Evolutionary conservation across 169 alveolate genomes (phyloP).

Genomic region (Plasmodium reichenowi): DNA sequence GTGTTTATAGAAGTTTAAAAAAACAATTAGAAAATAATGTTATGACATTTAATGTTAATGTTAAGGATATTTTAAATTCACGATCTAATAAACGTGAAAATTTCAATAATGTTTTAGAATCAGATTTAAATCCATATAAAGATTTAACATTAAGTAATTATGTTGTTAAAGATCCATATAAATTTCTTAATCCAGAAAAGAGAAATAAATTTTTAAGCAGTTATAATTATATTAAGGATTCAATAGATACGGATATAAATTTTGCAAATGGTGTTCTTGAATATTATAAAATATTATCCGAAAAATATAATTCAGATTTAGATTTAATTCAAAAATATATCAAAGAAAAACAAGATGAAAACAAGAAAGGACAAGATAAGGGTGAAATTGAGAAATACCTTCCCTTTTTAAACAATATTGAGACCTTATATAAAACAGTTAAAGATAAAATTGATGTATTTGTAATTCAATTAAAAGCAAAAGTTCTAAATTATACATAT

Average conservation of each 20-base stretch:
- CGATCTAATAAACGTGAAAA: constrained; percentile 27
- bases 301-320: constrained; percentile 6
- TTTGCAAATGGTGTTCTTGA: neutral
- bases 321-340: neutral
- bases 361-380: neutral
- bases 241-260: constrained; percentile 20
- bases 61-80: constrained; percentile 8
- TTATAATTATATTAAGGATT: constrained; percentile 6
- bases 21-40: constrained; percentile 19
- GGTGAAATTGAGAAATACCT: too few species aligned
- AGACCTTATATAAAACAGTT: constrained; percentile 8
- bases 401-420: constrained; percentile 24
- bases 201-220: constrained; percentile 14
- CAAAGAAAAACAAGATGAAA: neutral
- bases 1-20: constrained; percentile 17
- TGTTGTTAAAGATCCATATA: constrained; percentile 48
- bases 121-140: constrained; percentile 29
- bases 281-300: constrained; percentile 11
- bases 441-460: neutral
- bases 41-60: constrained; percentile 1
- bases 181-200: constrained; percentile 26
- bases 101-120: constrained; percentile 11
- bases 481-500: neutral
- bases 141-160: neutral
- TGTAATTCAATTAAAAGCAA: neutral